Evolutionary conservation across 2,329 filamentous ascomycete species (phyloP).

Genomic region (Fusarium pseudocircinatum): DNA sequence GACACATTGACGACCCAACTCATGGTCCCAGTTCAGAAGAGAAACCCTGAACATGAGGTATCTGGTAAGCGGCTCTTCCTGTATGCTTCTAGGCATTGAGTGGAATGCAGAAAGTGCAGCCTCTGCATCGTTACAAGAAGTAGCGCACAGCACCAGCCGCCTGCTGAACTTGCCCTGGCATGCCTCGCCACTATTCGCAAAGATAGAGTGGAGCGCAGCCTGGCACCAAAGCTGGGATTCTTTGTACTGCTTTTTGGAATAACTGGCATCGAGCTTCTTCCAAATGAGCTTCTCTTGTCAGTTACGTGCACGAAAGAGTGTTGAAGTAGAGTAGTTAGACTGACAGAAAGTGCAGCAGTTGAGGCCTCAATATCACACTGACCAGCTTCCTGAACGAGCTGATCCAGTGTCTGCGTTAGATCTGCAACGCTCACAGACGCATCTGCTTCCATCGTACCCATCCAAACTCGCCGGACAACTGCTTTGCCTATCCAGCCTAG

Average conservation of each 20-base stretch:
- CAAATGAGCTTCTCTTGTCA: slow-evolving; percentile 72
- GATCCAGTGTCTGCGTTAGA: slow-evolving; percentile 40
- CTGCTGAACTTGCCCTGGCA: slow-evolving; percentile 77
- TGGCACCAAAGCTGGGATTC: slow-evolving; percentile 76
- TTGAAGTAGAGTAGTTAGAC: slow-evolving; percentile 39
- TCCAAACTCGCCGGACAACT: slow-evolving; percentile 74
- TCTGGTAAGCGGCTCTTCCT: slow-evolving; percentile 71
- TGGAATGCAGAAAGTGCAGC: slow-evolving; percentile 55
- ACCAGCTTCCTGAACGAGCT: slow-evolving; percentile 54
- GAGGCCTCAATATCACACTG: slow-evolving; percentile 65
- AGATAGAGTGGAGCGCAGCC: slow-evolving; percentile 72
- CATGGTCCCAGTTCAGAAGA: slow-evolving; percentile 65
- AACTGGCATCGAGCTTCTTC: slow-evolving; percentile 75
- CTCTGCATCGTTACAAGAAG: slow-evolving; percentile 55
- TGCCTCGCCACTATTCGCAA: slow-evolving; percentile 69
- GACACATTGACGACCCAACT: slow-evolving; percentile 71
- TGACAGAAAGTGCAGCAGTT: slow-evolving; percentile 73
- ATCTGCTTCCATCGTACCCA: slow-evolving; percentile 62
- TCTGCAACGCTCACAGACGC: slow-evolving; percentile 30
- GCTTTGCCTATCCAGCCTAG: slow-evolving; percentile 73
- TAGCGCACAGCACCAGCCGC: slow-evolving; percentile 76
- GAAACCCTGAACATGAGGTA: slow-evolving; percentile 82
- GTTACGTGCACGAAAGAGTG: neutral
- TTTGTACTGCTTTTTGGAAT: slow-evolving; percentile 61
- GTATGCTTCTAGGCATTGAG: slow-evolving; percentile 66